These are phyloP conservation scores for Trametes maxima DNA, from an alignment of 768 basidiomycete genomes.

Conservation along the genomic window DNA sequence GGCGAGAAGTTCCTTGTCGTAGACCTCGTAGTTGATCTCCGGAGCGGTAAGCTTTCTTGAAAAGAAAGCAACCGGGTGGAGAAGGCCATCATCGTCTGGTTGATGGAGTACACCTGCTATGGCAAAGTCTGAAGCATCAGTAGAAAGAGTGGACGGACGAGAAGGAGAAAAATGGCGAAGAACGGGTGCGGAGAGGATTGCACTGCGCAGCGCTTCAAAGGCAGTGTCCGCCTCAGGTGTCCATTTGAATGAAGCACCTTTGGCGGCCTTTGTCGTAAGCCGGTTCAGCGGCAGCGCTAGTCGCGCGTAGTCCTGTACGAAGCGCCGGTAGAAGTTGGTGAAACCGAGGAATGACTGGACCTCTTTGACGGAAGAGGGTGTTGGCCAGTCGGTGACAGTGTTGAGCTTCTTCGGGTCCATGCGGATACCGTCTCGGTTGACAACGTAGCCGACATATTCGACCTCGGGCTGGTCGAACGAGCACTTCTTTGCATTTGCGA, in stretches of 20 bases:
- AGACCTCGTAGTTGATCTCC: constrained; percentile 44
- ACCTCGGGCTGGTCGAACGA: constrained; percentile 41
- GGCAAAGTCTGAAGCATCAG: constrained; percentile 30
- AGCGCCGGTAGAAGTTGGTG: constrained; percentile 27
- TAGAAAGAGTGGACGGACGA: constrained; percentile 22
- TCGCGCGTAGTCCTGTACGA: constrained; percentile 37
- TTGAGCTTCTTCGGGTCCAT: constrained; percentile 48
- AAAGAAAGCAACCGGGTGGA: constrained; percentile 43
- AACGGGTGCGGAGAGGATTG: constrained; percentile 25
- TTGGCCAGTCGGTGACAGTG: constrained; percentile 36
- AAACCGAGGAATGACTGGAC: constrained; percentile 38
- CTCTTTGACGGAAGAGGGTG: constrained; percentile 28
- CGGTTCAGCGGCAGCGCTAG: constrained; percentile 23
- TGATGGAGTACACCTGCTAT: constrained; percentile 22
- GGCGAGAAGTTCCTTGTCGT: constrained; percentile 52
- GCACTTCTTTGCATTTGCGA: constrained; percentile 36
- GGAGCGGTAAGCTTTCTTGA: constrained; percentile 34
- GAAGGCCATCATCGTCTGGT: constrained; percentile 21
- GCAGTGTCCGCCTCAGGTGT: constrained; percentile 17
- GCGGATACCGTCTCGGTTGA: constrained; percentile 34
- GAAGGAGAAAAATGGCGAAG: constrained; percentile 27
- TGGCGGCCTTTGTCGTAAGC: constrained; percentile 31
- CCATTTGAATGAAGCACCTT: constrained; percentile 24
- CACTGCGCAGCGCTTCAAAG: constrained; percentile 35
- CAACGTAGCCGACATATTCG: constrained; percentile 46